Evolutionary conservation across 805 yeast species (phyloP), one percentile per base, ranked within the genome.

Genomic region (Candida multigemmis): DNA sequence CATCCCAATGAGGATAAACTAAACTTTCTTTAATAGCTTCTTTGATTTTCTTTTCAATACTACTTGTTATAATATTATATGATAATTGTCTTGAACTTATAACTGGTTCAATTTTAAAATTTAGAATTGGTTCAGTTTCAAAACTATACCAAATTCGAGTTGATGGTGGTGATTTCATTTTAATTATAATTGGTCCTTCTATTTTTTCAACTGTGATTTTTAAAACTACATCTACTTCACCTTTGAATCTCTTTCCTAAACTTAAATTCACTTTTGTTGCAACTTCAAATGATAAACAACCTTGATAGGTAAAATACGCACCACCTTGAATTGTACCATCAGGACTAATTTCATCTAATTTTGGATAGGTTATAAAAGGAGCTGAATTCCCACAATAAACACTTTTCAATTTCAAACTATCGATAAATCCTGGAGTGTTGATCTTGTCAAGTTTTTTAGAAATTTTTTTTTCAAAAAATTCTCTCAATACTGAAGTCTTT

Each of bases 61-160:
- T 73, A 38, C 79, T 80, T 1, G 94, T 86, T 22, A 91, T 70
- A 48, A 87, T 65, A 18, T 74, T 72, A 44, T 82, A 84, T 3
- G 84, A 74, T 38, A 91, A 56, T 38, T 83, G 82, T 30, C 93
- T 67, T 4, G 94, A 74, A 38, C 94, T 81, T 7, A 89, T 84
- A n/a, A 84, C 72, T 0, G 98, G 98, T 49, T 86, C 96, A 26
- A 87, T 77, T 19, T 69, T 74, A 33, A 89, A 48, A 30, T 75
- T 79, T 45, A 89, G 52, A 6, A 65, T 60, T 0, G 98, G 98
- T 68, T 78, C 83, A 7, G 68, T 53, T 35, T 74, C 81, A 49
- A 86, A 91, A 2, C 83, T 72, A 46, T 85, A 91, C 98, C 98
- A 91, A 1, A 91, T 43, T 42, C 98, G 68, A 28, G 74, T 76